These are phyloP conservation scores for Rhodotorula sp. DNA, from an alignment of 1,284 basidiomycete species.

Conservation along the genomic window DNA sequence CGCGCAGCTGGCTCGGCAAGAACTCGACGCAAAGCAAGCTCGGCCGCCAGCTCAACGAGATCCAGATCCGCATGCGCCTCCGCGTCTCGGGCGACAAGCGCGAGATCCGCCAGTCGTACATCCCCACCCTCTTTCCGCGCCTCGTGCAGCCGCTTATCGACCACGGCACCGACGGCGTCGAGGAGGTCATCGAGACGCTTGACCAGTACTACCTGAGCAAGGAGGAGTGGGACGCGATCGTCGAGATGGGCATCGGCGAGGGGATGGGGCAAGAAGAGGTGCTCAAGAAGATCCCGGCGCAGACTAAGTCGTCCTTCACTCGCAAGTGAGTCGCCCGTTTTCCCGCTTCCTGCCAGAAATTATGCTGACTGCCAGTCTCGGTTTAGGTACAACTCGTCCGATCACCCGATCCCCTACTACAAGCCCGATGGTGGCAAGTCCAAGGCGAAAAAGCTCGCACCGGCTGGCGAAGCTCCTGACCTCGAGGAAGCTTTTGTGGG, in stretches of 20 bases:
- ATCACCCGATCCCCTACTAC: constrained; percentile 89
- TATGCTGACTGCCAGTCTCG: neutral
- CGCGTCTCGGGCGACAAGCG: constrained; percentile 82
- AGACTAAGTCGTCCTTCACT: constrained; percentile 82
- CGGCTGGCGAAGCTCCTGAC: constrained; percentile 71
- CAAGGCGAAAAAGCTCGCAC: constrained; percentile 69
- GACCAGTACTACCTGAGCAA: constrained; percentile 90
- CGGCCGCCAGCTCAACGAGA: constrained; percentile 74
- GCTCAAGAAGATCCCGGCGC: constrained; percentile 76
- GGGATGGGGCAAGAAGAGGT: constrained; percentile 66
- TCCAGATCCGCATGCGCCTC: constrained; percentile 92
- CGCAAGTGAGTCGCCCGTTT: constrained; percentile 61
- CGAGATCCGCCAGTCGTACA: constrained; percentile 87
- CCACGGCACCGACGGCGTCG: constrained; percentile 63
- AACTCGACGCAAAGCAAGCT: constrained; percentile 91
- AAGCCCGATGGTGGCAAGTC: constrained; percentile 76
- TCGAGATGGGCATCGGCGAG: constrained; percentile 86
- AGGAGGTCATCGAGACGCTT: constrained; percentile 80
- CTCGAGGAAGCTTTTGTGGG: constrained; percentile 79
- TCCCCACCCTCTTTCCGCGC: constrained; percentile 77
- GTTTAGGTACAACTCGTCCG: constrained; percentile 75
- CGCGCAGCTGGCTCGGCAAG: constrained; percentile 84
- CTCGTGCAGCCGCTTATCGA: constrained; percentile 74
- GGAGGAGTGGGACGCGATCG: constrained; percentile 93
- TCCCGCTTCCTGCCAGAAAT: neutral